Evolutionary conservation across 1,284 basidiomycete genomes (phyloP).

Genomic region (Grifola frondosa): DNA sequence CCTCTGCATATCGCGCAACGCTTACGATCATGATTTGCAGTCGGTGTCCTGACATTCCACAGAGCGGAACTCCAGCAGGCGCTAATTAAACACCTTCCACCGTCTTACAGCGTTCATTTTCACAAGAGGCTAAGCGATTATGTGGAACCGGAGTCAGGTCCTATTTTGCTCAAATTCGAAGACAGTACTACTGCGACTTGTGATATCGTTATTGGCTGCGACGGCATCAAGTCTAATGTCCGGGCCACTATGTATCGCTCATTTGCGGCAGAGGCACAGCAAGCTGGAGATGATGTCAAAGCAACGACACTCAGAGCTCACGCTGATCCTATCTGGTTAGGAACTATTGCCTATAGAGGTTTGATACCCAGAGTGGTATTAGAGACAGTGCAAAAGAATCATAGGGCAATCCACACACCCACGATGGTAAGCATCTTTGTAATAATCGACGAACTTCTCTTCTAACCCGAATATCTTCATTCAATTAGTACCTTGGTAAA

Average conservation of each 20-base stretch:
- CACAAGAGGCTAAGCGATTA: slow-evolving; percentile 41
- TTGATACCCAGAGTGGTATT: slow-evolving; percentile 5
- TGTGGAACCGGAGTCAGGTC: slow-evolving; percentile 13
- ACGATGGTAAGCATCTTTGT: too few relatives aligned
- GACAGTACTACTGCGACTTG: slow-evolving; percentile 39
- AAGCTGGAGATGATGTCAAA: background rate
- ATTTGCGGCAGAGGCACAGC: slow-evolving; percentile 8
- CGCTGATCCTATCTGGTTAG: slow-evolving; percentile 13
- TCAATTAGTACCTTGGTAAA: too few relatives aligned
- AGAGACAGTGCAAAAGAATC: too few relatives aligned
- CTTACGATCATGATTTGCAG: too few relatives aligned
- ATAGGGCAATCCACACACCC: too few relatives aligned
- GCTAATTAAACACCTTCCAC: slow-evolving; percentile 37
- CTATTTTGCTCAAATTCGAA: slow-evolving; percentile 31
- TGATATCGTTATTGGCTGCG: slow-evolving; percentile 44
- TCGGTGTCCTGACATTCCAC: slow-evolving; percentile 37
- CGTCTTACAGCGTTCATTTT: slow-evolving; percentile 35
- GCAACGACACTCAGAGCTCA: slow-evolving; percentile 3
- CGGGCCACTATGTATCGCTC: slow-evolving; percentile 32
- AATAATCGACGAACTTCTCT: too few relatives aligned
- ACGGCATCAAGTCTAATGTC: slow-evolving; percentile 48
- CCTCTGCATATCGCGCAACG: slow-evolving; percentile 1
- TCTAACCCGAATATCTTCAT: too few relatives aligned
- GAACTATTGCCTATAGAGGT: slow-evolving; percentile 12
- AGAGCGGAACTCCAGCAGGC: slow-evolving; percentile 43